Evolutionary conservation across 2,329 filamentous ascomycete species (phyloP).

Genomic region (Monilinia aucupariae): DNA sequence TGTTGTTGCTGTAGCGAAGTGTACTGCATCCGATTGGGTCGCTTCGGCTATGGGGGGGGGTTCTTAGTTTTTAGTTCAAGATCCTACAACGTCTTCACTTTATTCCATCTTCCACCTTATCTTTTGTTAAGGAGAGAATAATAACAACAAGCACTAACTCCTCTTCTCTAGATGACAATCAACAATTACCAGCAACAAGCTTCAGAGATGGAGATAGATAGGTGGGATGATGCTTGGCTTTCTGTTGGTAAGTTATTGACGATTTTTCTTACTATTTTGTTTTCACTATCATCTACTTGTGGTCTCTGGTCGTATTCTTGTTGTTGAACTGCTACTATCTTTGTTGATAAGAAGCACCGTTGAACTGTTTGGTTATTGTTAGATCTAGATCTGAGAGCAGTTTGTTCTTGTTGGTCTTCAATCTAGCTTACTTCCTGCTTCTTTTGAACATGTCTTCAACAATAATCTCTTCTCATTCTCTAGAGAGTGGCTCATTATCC

Average conservation of each 20-base stretch:
- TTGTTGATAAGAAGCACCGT: neutral
- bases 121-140: neutral
- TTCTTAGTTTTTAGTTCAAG: neutral
- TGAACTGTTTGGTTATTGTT: neutral
- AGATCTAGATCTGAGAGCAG: no score
- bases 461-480: no score
- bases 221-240: neutral
- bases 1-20: neutral
- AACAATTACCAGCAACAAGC: neutral
- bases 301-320: neutral
- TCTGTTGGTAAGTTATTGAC: neutral
- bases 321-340: neutral
- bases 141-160: neutral
- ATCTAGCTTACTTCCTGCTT: no score
- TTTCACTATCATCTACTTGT: neutral
- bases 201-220: neutral
- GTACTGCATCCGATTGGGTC: neutral
- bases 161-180: neutral
- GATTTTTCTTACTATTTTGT: neutral
- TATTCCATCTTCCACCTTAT: neutral
- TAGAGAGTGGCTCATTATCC: no score
- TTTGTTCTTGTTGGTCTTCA: no score
- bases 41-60: neutral
- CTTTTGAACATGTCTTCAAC: no score
- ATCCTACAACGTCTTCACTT: neutral